Evolutionary conservation across 441 rosid genomes (phyloP), one percentile per base, ranked within the genome.

Genomic region (Croton setiger): DNA sequence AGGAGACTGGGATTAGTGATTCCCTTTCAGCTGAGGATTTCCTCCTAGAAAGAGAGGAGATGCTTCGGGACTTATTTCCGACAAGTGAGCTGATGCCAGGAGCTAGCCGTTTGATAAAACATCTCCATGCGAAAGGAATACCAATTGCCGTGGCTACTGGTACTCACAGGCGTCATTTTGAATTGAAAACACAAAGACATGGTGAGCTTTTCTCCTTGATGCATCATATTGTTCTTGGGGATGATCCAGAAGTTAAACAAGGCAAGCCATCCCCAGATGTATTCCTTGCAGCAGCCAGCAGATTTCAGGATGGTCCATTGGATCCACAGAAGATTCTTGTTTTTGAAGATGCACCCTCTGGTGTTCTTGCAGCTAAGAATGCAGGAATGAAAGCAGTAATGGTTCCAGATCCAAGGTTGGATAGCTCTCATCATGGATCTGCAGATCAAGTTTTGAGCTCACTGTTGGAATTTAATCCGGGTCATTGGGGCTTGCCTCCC

Each of bases 341-440:
- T 59, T 94, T 94, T 77, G 99, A 94, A 83, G 98, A 94, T 86
- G 97, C 98, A 8, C 99, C 98, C 54, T 75, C 94, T 3, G 98
- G 99, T 59, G 98, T 87, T 74, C 81, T 73, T 45, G 97, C 99
- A 5, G 99, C 94, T 18, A 92, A 90, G 80, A 92, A 86, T 81
- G 92, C 97, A 23, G 91, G 90, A 80, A 92, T 92, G 98, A 79
- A 74, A 45, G 95, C 75, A 13, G 87, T 83, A 39, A 86, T 91
- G 98, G 96, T 89, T 71, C 96, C 93, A 31, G 98, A 91, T 77
- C 92, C 90, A 51, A 86, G 89, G 78, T 78, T 93, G 54, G 96
- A 93, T 63, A 80, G 82, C 80, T 83, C 91, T 37, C 68, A 83
- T 77, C 90, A 80, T 52, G 67, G 67, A 31, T 62, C 36, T 17